Evolutionary conservation across 345 rosid genomes (phyloP).

Genomic region (Salix suchowensis): DNA sequence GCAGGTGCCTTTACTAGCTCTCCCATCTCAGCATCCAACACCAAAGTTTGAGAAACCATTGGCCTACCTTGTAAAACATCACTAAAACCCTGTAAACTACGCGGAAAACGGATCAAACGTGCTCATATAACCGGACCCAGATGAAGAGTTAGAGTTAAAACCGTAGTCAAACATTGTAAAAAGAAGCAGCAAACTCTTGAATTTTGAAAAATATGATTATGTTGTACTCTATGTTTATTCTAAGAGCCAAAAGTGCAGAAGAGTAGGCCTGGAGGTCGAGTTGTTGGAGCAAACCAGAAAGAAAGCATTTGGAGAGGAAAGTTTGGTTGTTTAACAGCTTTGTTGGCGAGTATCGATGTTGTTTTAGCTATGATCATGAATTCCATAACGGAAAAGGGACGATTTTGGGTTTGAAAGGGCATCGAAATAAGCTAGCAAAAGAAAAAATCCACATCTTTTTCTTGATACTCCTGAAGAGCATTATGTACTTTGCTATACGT

Average conservation of each 20-base stretch:
- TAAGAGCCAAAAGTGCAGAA: constrained; percentile 26
- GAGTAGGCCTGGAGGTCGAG: constrained; percentile 57
- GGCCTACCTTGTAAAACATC: constrained; percentile 31
- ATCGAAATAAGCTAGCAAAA: not conserved
- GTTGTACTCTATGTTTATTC: not conserved
- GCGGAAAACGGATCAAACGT: constrained; percentile 30
- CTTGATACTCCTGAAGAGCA: constrained; percentile 17
- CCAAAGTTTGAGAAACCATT: constrained; percentile 22
- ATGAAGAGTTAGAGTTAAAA: constrained; percentile 27
- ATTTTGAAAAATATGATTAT: too few relatives aligned
- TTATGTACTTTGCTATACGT: constrained; percentile 6
- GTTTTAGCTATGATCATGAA: constrained; percentile 10
- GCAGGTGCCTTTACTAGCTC: constrained; percentile 40
- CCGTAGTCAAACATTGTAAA: constrained; percentile 35
- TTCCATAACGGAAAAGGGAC: constrained; percentile 18
- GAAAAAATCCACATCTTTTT: constrained; percentile 22
- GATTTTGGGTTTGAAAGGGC: constrained; percentile 9
- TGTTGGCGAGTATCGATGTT: constrained; percentile 15
- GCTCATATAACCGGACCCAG: constrained; percentile 23
- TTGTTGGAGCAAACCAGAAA: constrained; percentile 69
- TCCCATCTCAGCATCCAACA: constrained; percentile 45
- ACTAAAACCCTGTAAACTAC: constrained; percentile 21
- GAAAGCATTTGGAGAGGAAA: constrained; percentile 59
- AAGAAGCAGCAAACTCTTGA: not conserved
- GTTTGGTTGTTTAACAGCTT: constrained; percentile 38